Conservation (phyloP, 2,329 filamentous ascomycete species). For the Emmonsiellopsis sp. region DNA sequence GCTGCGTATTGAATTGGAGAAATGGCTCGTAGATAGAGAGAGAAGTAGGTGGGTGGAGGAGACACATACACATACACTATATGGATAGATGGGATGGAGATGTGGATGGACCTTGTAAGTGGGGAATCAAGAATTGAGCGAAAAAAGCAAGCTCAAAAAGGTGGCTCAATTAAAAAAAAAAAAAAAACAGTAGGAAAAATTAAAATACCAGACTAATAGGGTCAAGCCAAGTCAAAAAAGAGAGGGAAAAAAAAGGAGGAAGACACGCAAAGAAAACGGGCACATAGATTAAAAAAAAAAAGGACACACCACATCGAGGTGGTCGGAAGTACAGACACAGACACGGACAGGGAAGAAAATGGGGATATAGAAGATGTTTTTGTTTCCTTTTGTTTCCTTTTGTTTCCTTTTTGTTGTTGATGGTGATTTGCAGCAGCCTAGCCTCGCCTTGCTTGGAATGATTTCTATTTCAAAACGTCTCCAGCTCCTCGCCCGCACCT, state of each 20-base stretch:
- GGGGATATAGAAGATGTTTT: background rate
- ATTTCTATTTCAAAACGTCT: conserved; percentile 25
- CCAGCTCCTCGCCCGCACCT: conserved; percentile 39
- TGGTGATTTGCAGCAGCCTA: background rate
- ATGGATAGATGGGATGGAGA: background rate
- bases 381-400: too few species aligned
- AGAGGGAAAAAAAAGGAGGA: background rate
- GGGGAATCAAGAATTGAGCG: too few species aligned
- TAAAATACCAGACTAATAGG: too few species aligned
- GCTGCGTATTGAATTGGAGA: too few species aligned
- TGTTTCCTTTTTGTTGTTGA: too few species aligned
- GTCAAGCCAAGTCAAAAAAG: background rate
- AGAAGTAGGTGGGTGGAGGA: too few species aligned
- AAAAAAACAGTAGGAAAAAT: too few species aligned
- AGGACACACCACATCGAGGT: background rate
- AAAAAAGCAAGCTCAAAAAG: too few species aligned
- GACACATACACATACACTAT: background rate
- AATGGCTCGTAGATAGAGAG: too few species aligned
- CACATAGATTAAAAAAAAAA: background rate
- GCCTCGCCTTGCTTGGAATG: background rate
- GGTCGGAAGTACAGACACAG: background rate
- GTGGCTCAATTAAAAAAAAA: too few species aligned
- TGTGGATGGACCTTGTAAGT: too few species aligned
- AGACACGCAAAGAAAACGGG: background rate
- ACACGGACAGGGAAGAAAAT: background rate